phyloP scores from a whole-genome alignment of 169 alveolate genomes.

The Plasmodium falciparum region DNA sequence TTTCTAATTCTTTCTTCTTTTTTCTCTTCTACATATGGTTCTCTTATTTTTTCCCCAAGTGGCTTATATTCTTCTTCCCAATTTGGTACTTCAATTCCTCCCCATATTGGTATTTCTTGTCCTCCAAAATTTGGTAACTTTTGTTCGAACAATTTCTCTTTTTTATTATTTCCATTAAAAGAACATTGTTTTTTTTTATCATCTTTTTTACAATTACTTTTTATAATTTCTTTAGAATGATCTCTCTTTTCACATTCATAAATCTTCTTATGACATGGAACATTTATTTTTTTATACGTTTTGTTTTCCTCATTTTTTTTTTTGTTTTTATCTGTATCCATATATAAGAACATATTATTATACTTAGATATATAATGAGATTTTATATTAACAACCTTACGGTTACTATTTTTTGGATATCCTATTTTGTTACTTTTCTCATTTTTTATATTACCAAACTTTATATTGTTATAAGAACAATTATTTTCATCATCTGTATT shows the following conservation, averaged over 20 bases:
- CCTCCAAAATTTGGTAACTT: conserved; percentile 2
- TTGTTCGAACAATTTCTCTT: conserved; percentile 6
- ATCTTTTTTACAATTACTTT: not conserved
- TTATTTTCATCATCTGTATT: conserved; percentile 8
- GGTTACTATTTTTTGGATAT: conserved; percentile 12
- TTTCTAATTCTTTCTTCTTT: conserved; percentile 2
- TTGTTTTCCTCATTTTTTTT: conserved; percentile 20
- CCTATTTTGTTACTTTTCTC: conserved; percentile 33
- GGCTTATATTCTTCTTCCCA: no score
- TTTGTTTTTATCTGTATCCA: not conserved
- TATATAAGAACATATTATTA: conserved; percentile 9
- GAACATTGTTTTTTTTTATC: no score
- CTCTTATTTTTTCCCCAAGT: no score
- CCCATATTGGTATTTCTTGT: conserved; percentile 2
- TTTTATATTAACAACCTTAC: conserved; percentile 26
- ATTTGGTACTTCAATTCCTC: no score
- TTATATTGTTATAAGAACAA: not conserved
- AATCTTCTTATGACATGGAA: conserved; percentile 6
- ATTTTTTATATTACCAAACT: conserved; percentile 1
- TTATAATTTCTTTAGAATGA: not conserved
- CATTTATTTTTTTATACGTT: conserved; percentile 8
- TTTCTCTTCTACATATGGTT: not conserved
- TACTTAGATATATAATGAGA: conserved; percentile 45
- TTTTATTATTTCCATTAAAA: not conserved
- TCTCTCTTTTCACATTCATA: conserved; percentile 10